Evolutionary conservation across 768 basidiomycete genomes (phyloP), one percentile per base, ranked within the genome.

Genomic region (Sporobolomyces roseus): DNA sequence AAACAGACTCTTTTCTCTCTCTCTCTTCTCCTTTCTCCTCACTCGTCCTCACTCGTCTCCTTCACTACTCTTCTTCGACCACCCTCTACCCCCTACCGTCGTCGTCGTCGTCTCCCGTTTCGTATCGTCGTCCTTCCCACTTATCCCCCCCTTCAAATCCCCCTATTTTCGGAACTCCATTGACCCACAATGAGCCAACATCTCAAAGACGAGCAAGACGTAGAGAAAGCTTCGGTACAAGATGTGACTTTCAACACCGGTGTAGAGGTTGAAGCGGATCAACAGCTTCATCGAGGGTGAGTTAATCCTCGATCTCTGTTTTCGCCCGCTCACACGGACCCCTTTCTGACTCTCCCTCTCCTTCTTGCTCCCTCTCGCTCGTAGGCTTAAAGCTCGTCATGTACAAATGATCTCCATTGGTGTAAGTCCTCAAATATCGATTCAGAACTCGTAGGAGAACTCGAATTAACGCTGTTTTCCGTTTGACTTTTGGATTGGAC

Each of bases 361-460:
- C 41, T 43, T 1, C 29, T 35, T 27, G 4, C 38, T 41, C 6
- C 23, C 21, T 49, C 14, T 0, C 23, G 12, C 12, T 9, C 25
- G 36, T 29, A 61, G 65, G 3, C 60, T 67, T 53, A 67, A 67
- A 35, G 60, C 29, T 2, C 66, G 66, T 14, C 66, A 67, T 41
- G 56, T 61, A 12, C 66, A 72, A 62, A 67, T 66, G 70, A 72
- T 68, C 38, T 65, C 59, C 33, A 65, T 68, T 43, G 67, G 62
- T 48, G 65, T 58, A 45, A 25, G 56, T 30, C 17, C 27, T 29
- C 54, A 27, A 46, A 13, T 46, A 7, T 13, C 12, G 45, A 10
- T 13, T 46, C 21, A 13, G 38, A 41, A 9, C 38, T 41, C 38
- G 38, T n/a, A n/a, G n/a, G n/a, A n/a, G n/a, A n/a, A n/a, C n/a